Conservation (phyloP, 441 rosid genomes). For the Daphne laureola region DNA sequence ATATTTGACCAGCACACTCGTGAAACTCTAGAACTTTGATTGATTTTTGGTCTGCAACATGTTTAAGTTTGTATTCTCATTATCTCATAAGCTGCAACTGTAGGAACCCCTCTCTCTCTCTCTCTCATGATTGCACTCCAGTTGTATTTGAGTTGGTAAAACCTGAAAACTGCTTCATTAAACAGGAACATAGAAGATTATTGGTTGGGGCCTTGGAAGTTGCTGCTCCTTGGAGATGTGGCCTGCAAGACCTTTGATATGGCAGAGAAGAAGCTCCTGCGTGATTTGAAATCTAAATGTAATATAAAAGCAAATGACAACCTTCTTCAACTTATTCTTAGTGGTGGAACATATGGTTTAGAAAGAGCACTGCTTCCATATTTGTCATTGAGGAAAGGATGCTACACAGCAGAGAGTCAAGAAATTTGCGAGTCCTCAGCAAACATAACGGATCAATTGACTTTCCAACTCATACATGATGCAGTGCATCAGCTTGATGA, state of each 20-base stretch:
- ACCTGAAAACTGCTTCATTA: slow-evolving; percentile 7
- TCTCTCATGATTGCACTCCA: background rate
- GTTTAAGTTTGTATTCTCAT: background rate
- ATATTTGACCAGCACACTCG: no score
- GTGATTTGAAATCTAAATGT: slow-evolving; percentile 65
- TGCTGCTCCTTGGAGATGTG: slow-evolving; percentile 57
- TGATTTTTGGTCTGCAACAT: no score
- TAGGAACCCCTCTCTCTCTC: background rate
- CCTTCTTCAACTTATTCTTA: slow-evolving; percentile 58
- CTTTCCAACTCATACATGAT: slow-evolving; percentile 51
- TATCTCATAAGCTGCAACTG: background rate
- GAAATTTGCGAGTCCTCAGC: slow-evolving; percentile 23
- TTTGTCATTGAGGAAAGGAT: slow-evolving; percentile 45
- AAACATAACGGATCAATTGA: slow-evolving; percentile 33
- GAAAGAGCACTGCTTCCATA: slow-evolving; percentile 41
- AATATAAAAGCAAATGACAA: slow-evolving; percentile 57
- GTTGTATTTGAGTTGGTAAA: slow-evolving; percentile 3
- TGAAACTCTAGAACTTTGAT: no score
- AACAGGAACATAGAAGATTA: slow-evolving; percentile 73
- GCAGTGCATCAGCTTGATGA: slow-evolving; percentile 57
- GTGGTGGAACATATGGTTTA: slow-evolving; percentile 28
- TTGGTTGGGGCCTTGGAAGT: slow-evolving; percentile 89
- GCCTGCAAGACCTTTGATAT: slow-evolving; percentile 36
- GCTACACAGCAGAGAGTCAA: slow-evolving; percentile 45
- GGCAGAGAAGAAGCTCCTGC: slow-evolving; percentile 43